Conservation (phyloP, 345 rosid genomes). For the Kernera saxatilis region DNA sequence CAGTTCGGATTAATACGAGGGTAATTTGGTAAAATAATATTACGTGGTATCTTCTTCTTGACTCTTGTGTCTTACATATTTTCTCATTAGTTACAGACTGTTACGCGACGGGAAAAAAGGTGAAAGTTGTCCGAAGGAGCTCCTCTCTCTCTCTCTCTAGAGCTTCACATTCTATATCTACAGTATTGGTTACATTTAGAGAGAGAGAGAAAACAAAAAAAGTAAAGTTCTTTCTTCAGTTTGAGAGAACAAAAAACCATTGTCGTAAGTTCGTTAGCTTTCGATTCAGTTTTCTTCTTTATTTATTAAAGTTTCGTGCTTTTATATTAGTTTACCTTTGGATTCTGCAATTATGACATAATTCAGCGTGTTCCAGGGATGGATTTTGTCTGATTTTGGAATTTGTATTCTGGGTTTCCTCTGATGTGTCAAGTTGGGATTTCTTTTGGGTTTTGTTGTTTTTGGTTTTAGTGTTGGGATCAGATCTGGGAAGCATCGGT, state of each 20-base stretch:
- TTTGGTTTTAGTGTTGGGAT: background rate
- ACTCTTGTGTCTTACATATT: conserved; percentile 16
- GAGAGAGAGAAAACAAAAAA: background rate
- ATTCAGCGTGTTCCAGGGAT: background rate
- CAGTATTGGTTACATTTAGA: background rate
- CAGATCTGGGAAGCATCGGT: conserved; percentile 26
- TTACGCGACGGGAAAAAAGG: conserved; percentile 12
- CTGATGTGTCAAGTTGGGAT: background rate
- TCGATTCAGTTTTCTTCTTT: background rate
- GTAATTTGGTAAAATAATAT: background rate
- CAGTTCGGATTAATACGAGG: background rate
- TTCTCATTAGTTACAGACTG: conserved; percentile 18
- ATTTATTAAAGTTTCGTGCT: background rate
- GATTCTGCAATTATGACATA: background rate
- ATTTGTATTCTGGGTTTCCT: background rate
- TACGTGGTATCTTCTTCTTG: conserved; percentile 14
- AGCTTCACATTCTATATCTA: conserved; percentile 6
- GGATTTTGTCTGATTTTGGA: background rate
- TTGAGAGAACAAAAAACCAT: background rate
- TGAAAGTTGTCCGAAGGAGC: conserved; percentile 23
- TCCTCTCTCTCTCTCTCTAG: background rate
- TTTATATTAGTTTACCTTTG: background rate
- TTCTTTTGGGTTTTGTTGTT: background rate
- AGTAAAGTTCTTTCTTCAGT: conserved; percentile 4
- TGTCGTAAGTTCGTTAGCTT: conserved; percentile 8